Evolutionary conservation across 2,329 filamentous ascomycete genomes (phyloP).

Genomic region (Penicillium brevicompactum): DNA sequence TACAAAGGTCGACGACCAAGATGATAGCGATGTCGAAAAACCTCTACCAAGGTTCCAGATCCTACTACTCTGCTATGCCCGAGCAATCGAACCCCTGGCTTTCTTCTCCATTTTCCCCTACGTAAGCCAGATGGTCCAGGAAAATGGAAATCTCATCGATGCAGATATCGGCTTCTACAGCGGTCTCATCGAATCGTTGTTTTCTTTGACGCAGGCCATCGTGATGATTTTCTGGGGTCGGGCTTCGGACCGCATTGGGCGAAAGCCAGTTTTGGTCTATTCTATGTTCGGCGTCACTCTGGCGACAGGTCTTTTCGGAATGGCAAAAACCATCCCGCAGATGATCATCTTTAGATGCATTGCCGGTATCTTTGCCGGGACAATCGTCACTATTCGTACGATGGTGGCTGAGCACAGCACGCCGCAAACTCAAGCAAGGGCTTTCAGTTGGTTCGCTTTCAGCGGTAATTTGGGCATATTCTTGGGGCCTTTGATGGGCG

Average conservation of each 20-base stretch:
- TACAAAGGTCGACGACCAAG: neutral
- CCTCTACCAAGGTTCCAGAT: conserved; percentile 67
- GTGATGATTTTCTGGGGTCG: conserved; percentile 76
- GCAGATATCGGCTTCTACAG: conserved; percentile 78
- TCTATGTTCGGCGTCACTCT: conserved; percentile 66
- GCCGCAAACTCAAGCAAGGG: conserved; percentile 67
- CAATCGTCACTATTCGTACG: conserved; percentile 71
- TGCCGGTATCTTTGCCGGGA: conserved; percentile 73
- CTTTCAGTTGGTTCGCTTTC: conserved; percentile 78
- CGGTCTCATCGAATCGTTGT: conserved; percentile 71
- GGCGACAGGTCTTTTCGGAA: conserved; percentile 67
- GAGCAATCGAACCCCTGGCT: conserved; percentile 74
- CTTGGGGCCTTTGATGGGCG: conserved; percentile 67
- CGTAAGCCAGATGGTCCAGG: conserved; percentile 74
- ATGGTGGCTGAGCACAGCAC: conserved; percentile 77
- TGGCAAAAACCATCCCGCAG: conserved; percentile 67
- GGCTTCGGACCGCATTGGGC: conserved; percentile 67
- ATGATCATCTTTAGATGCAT: conserved; percentile 74
- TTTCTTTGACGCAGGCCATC: conserved; percentile 74
- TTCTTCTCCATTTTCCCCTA: conserved; percentile 84
- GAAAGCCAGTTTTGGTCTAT: conserved; percentile 71
- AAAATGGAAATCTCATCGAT: conserved; percentile 62
- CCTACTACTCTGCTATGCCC: conserved; percentile 70
- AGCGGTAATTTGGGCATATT: conserved; percentile 73
- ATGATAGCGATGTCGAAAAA: conserved; percentile 43